phyloP scores from a whole-genome alignment of 768 basidiomycete species.

The Macrolepiota fuliginosa region DNA sequence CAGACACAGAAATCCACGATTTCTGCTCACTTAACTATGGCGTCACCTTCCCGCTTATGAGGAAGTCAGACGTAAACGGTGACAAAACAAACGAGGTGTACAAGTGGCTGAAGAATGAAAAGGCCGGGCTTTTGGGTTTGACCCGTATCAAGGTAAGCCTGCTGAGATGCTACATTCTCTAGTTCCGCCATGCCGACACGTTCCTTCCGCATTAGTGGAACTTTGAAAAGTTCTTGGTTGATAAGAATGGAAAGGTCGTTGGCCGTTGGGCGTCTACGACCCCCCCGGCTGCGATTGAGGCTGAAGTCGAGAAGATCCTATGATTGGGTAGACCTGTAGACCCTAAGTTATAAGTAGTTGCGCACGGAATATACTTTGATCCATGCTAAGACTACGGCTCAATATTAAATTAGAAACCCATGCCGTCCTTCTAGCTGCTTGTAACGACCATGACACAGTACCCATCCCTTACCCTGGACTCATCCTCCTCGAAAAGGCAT shows the following conservation, averaged over 20 bases:
- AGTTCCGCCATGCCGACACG: neutral
- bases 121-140: conserved; percentile 69
- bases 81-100: conserved; percentile 79
- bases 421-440: too few species aligned
- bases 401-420: neutral
- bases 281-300: conserved; percentile 60
- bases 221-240: conserved; percentile 86
- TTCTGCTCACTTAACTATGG: conserved; percentile 85
- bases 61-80: conserved; percentile 93
- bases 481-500: too few species aligned
- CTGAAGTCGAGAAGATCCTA: conserved; percentile 57
- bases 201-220: conserved; percentile 60
- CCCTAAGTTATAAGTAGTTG: neutral
- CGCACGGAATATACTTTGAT: neutral
- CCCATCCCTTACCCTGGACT: neutral
- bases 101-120: conserved; percentile 81
- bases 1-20: conserved; percentile 68
- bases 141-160: conserved; percentile 67
- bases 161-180: neutral
- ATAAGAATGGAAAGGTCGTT: conserved; percentile 74
- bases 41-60: conserved; percentile 88
- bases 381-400: neutral
- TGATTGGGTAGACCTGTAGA: neutral
- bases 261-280: conserved; percentile 78
- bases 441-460: neutral